Conservation (phyloP, 768 basidiomycete species). For the Neoboletus brunneissimus region DNA sequence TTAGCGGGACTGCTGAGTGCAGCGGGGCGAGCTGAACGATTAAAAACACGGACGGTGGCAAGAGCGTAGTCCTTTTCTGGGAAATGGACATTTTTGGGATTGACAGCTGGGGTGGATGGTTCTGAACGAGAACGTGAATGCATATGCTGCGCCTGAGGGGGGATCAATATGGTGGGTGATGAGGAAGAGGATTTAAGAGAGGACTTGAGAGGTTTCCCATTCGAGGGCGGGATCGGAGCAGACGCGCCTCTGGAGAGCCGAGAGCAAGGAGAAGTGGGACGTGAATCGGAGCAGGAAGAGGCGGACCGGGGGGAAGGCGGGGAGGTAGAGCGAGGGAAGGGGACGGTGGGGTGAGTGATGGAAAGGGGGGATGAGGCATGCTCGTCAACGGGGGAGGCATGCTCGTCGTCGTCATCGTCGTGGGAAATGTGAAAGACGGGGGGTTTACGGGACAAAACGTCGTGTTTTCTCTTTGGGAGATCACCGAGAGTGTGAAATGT, state of each 20-base stretch:
- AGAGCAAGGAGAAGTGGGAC: conserved; percentile 6
- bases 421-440: conserved; percentile 20
- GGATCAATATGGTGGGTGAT: conserved; percentile 9
- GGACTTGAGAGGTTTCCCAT: conserved; percentile 84
- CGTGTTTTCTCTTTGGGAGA: conserved; percentile 41
- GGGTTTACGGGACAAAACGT: conserved; percentile 15
- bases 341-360: conserved; percentile 28
- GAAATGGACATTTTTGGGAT: conserved; percentile 87
- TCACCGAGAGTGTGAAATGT: conserved; percentile 47
- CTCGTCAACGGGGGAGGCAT: conserved; percentile 19
- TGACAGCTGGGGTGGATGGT: conserved; percentile 54
- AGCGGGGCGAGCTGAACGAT: conserved; percentile 67
- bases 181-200: conserved; percentile 62
- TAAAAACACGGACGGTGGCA: conserved; percentile 61
- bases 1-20: conserved; percentile 36
- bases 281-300: neutral
- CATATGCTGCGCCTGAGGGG: neutral
- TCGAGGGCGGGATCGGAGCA: conserved; percentile 52
- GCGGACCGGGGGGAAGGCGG: conserved; percentile 10
- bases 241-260: conserved; percentile 35
- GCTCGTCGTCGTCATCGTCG: conserved; percentile 29
- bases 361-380: conserved; percentile 2
- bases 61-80: conserved; percentile 62
- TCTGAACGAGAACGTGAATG: conserved; percentile 47
- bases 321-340: conserved; percentile 40